Evolutionary conservation across 768 basidiomycete genomes (phyloP).

Genomic region (Suillus brevipes): DNA sequence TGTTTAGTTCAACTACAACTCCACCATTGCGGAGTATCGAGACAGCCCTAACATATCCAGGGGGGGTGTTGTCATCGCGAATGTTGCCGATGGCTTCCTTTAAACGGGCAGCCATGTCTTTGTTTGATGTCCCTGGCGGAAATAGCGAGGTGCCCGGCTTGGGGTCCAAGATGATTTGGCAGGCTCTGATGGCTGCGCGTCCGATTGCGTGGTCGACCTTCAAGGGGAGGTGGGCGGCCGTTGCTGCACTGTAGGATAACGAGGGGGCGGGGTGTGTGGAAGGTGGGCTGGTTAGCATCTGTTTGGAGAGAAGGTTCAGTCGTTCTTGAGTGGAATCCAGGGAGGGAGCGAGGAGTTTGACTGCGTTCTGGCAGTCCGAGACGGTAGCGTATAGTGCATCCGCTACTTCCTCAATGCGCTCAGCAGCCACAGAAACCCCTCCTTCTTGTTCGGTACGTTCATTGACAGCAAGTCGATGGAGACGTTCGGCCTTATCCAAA

Average conservation of each 20-base stretch:
- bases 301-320: too few relatives aligned
- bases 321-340: too few relatives aligned
- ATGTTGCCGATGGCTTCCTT: not conserved
- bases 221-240: not conserved
- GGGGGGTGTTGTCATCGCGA: not conserved
- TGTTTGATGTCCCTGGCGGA: not conserved
- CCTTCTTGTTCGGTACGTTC: too few relatives aligned
- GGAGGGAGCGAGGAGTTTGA: too few relatives aligned
- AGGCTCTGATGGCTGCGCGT: not conserved
- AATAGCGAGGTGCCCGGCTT: not conserved
- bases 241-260: not conserved
- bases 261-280: too few relatives aligned
- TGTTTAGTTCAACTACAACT: constrained; percentile 17
- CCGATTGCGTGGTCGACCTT: not conserved
- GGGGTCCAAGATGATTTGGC: constrained; percentile 5
- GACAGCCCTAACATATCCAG: not conserved
- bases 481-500: too few relatives aligned
- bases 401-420: too few relatives aligned
- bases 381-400: too few relatives aligned
- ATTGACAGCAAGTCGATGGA: too few relatives aligned
- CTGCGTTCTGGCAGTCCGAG: too few relatives aligned
- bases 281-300: too few relatives aligned
- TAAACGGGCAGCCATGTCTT: not conserved
- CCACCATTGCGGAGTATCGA: constrained; percentile 11
- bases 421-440: too few relatives aligned